Percentiles rank a stretch among this genome's conserved stretches.
phyloP scores from a whole-genome alignment of 2,329 filamentous ascomycete species.

The Sporothrix luriei region DNA sequence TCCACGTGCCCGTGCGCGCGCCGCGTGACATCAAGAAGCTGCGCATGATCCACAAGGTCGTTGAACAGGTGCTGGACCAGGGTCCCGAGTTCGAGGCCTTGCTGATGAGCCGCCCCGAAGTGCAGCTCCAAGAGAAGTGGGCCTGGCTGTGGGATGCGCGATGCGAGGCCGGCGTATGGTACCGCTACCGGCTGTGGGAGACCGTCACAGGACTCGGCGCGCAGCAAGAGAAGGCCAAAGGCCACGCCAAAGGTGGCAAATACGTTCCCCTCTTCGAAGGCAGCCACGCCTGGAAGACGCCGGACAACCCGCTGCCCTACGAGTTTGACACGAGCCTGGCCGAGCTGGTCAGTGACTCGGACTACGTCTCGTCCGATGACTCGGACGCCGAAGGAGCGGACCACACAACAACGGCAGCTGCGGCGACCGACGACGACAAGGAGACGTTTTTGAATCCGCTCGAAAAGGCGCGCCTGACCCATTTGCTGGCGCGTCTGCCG shows the following conservation, averaged over 20 bases:
- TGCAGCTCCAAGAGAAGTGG: slow-evolving; percentile 87
- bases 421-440: slow-evolving; percentile 44
- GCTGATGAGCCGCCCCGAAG: slow-evolving; percentile 81
- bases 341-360: slow-evolving; percentile 79
- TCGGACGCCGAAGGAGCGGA: slow-evolving; percentile 64
- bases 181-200: slow-evolving; percentile 89
- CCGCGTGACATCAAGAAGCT: slow-evolving; percentile 78
- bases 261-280: slow-evolving; percentile 73
- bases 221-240: slow-evolving; percentile 42
- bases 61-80: slow-evolving; percentile 76
- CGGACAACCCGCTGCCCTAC: slow-evolving; percentile 72
- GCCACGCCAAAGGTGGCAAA: slow-evolving; percentile 42
- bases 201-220: slow-evolving; percentile 68
- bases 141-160: slow-evolving; percentile 90
- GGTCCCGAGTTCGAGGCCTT: slow-evolving; percentile 89
- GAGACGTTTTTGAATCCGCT: slow-evolving; percentile 76
- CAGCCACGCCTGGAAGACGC: slow-evolving; percentile 74
- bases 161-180: slow-evolving; percentile 80
- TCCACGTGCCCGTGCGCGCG: slow-evolving; percentile 71
- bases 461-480: slow-evolving; percentile 79
- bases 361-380: slow-evolving; percentile 85
- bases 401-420: too few relatives aligned
- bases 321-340: slow-evolving; percentile 77
- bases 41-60: slow-evolving; percentile 81
- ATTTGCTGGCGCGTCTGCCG: slow-evolving; percentile 81